phyloP scores from a whole-genome alignment of 371 early-diverging fungal species.

The Mucor saturninus region DNA sequence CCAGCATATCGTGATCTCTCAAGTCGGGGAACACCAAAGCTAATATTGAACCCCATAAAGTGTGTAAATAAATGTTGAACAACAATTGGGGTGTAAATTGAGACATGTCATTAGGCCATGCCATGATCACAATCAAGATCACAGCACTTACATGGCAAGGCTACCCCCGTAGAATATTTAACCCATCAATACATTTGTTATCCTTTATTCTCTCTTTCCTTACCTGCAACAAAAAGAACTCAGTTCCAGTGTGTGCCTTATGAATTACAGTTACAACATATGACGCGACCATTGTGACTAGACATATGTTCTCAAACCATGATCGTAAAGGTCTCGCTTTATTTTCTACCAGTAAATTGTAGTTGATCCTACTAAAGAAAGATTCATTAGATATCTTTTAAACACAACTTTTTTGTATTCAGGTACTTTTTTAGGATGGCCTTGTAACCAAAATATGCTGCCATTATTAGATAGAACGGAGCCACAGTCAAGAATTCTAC shows the following conservation, averaged over 20 bases:
- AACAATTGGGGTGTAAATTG: conserved; percentile 49
- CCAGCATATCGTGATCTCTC: conserved; percentile 57
- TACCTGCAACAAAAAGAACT: conserved; percentile 58
- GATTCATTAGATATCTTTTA: background rate
- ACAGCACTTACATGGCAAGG: conserved; percentile 65
- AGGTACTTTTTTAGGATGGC: conserved; percentile 46
- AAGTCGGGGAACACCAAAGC: conserved; percentile 60
- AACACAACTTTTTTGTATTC: background rate
- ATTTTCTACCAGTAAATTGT: conserved; percentile 20
- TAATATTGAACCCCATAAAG: conserved; percentile 58
- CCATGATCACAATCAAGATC: conserved; percentile 52
- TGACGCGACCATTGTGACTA: conserved; percentile 42
- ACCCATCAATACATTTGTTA: background rate
- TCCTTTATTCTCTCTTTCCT: background rate
- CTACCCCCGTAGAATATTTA: conserved; percentile 26
- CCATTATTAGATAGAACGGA: conserved; percentile 44
- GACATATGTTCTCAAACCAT: conserved; percentile 39
- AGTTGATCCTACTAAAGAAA: conserved; percentile 18
- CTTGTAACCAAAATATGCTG: conserved; percentile 45
- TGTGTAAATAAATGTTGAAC: conserved; percentile 62
- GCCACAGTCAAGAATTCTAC: conserved; percentile 56
- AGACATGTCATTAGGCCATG: conserved; percentile 49
- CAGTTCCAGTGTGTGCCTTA: conserved; percentile 47
- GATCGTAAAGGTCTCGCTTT: conserved; percentile 35
- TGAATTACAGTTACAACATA: conserved; percentile 52